Conservation (phyloP, 805 yeast species). For the Wickerhamomyces subpelliculosus region DNA sequence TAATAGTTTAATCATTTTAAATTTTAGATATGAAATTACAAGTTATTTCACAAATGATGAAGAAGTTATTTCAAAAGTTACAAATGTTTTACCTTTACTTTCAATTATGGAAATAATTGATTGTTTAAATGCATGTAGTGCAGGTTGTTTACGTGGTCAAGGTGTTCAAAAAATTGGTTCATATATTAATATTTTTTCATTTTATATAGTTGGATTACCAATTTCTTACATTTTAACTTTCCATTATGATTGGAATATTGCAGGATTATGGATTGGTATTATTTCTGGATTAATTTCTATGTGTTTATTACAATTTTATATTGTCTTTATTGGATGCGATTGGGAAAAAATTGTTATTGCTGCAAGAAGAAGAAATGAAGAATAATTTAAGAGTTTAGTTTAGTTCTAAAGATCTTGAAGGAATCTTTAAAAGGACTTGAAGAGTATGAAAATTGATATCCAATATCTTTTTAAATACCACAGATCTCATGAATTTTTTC, state of each 20-base stretch:
- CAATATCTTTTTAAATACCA: too few species aligned
- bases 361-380: slow-evolving; percentile 33
- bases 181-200: slow-evolving; percentile 54
- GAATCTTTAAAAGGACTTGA: too few species aligned
- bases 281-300: slow-evolving; percentile 49
- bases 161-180: slow-evolving; percentile 81
- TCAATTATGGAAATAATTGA: slow-evolving; percentile 68
- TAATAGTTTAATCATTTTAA: slow-evolving; percentile 44
- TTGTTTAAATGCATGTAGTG: slow-evolving; percentile 63
- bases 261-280: slow-evolving; percentile 77
- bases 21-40: slow-evolving; percentile 46
- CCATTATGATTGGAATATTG: slow-evolving; percentile 36
- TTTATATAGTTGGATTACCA: slow-evolving; percentile 72
- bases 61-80: slow-evolving; percentile 49
- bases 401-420: too few species aligned
- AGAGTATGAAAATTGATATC: too few species aligned
- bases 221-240: slow-evolving; percentile 53
- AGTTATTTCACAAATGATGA: slow-evolving; percentile 53
- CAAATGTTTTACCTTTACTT: slow-evolving; percentile 49
- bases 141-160: slow-evolving; percentile 80
- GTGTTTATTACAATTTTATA: slow-evolving; percentile 42
- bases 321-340: slow-evolving; percentile 36
- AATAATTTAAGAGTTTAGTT: too few species aligned
- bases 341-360: slow-evolving; percentile 47
- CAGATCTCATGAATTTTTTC: too few species aligned